Evolutionary conservation across 2,329 filamentous ascomycete genomes (phyloP).

Genomic region (Rasamsonia emersonii): DNA sequence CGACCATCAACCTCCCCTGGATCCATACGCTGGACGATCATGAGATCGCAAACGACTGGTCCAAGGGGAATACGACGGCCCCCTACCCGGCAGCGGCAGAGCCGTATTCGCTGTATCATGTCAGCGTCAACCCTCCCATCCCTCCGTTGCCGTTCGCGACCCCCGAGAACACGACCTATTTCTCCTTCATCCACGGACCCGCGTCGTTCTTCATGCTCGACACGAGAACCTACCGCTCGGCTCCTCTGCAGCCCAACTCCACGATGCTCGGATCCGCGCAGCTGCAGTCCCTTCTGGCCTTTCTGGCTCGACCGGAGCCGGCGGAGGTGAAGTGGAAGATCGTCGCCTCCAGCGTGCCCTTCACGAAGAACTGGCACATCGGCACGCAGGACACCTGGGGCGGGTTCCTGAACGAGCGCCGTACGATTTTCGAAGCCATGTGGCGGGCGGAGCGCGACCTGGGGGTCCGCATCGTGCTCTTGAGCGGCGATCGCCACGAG

Average conservation of each 20-base stretch:
- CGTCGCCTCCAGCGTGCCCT: conserved; percentile 79
- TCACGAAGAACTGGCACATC: conserved; percentile 95
- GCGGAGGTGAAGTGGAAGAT: conserved; percentile 87
- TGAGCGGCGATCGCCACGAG: conserved; percentile 93
- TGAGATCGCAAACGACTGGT: conserved; percentile 92
- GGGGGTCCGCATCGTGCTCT: conserved; percentile 68
- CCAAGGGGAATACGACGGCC: conserved; percentile 64
- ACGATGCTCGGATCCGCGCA: conserved; percentile 82
- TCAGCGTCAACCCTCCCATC: conserved; percentile 69
- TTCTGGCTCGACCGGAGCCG: conserved; percentile 64
- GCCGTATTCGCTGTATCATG: conserved; percentile 81
- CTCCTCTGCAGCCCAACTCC: conserved; percentile 48
- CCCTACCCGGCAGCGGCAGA: conserved; percentile 73
- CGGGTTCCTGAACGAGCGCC: conserved; percentile 76
- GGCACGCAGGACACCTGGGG: conserved; percentile 89
- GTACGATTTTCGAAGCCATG: conserved; percentile 75
- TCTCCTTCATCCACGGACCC: conserved; percentile 79
- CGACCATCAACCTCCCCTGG: conserved; percentile 66
- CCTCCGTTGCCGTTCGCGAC: conserved; percentile 40
- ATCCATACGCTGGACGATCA: conserved; percentile 96
- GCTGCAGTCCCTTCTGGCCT: conserved; percentile 68
- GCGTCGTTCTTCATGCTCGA: conserved; percentile 93
- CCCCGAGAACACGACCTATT: conserved; percentile 65
- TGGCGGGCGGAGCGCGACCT: conserved; percentile 69
- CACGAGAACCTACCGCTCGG: conserved; percentile 73